A percentile compares a stretch with the other conserved stretches of the same genome.
These are phyloP conservation scores for Colletotrichum graminicola DNA, from an alignment of 2,329 filamentous ascomycete genomes.

Conservation along the genomic window DNA sequence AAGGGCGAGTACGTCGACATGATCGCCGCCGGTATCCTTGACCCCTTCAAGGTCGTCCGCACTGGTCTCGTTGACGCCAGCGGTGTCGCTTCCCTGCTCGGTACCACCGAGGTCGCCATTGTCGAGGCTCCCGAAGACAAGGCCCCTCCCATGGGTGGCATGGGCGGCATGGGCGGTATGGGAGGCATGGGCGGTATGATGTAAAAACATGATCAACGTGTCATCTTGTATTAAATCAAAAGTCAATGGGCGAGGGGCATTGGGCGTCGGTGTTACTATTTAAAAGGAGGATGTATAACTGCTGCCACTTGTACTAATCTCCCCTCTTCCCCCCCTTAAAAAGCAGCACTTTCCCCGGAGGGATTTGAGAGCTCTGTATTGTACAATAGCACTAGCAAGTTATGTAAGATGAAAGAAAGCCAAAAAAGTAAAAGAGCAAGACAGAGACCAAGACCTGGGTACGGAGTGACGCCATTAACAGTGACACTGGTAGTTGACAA, in stretches of 20 bases:
- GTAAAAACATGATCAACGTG: conserved; percentile 56
- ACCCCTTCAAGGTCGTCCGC: conserved; percentile 99
- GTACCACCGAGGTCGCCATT: conserved; percentile 98
- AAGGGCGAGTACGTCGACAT: conserved; percentile 99
- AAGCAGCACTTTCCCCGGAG: conserved; percentile 39
- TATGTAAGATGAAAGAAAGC: conserved; percentile 41
- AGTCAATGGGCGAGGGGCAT: conserved; percentile 56
- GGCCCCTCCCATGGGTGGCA: conserved; percentile 71
- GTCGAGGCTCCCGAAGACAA: conserved; percentile 97
- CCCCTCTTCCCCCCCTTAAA: conserved; percentile 36
- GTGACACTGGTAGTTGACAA: neutral
- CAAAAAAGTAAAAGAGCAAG: conserved; percentile 32
- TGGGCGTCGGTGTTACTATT: conserved; percentile 62
- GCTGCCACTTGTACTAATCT: conserved; percentile 49
- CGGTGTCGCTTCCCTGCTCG: conserved; percentile 95
- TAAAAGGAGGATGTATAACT: conserved; percentile 52
- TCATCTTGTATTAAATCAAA: conserved; percentile 47
- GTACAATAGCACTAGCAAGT: conserved; percentile 43
- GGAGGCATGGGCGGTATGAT: conserved; percentile 72
- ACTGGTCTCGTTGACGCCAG: conserved; percentile 95
- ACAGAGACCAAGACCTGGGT: conserved; percentile 17
- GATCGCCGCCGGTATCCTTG: conserved; percentile 96
- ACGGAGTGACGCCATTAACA: conserved; percentile 21
- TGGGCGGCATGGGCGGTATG: conserved; percentile 73
- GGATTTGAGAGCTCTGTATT: conserved; percentile 42